A percentile compares a stretch with the other conserved stretches of the same genome.
Evolutionary conservation across 306 rosid species (phyloP).

Genomic region (Begonia peltatifolia): DNA sequence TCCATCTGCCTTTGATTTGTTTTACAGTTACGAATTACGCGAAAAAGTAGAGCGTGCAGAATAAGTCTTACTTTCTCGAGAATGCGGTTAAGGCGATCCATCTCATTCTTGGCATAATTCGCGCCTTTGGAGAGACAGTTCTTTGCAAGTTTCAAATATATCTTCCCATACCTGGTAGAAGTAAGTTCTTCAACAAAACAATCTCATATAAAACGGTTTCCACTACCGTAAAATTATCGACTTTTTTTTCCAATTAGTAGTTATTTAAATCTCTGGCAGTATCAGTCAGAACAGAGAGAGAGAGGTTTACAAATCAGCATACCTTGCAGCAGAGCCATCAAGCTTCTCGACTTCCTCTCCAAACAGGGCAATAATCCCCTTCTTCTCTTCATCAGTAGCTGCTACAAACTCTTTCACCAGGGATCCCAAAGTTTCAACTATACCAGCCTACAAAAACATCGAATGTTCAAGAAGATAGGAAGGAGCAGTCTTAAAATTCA

Average conservation of each 20-base stretch:
- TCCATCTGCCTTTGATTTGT: too few species aligned
- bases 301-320: constrained; percentile 4
- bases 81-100: constrained; percentile 57
- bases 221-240: background rate
- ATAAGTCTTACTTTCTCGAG: constrained; percentile 44
- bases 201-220: background rate
- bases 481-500: too few species aligned
- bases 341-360: constrained; percentile 73
- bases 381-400: constrained; percentile 47
- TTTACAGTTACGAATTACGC: too few species aligned
- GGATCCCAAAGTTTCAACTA: constrained; percentile 28
- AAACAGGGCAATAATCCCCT: constrained; percentile 29
- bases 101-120: constrained; percentile 68
- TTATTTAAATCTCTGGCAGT: background rate
- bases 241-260: background rate
- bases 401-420: constrained; percentile 64
- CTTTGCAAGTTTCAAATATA: constrained; percentile 65
- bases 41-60: too few species aligned
- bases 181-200: background rate
- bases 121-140: constrained; percentile 55
- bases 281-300: background rate
- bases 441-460: constrained; percentile 54
- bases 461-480: constrained; percentile 3
- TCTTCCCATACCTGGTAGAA: constrained; percentile 40
- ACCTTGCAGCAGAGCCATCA: constrained; percentile 63